These are phyloP conservation scores for Leccinum subtestaceum DNA, from an alignment of 768 basidiomycete genomes.

Conservation along the genomic window DNA sequence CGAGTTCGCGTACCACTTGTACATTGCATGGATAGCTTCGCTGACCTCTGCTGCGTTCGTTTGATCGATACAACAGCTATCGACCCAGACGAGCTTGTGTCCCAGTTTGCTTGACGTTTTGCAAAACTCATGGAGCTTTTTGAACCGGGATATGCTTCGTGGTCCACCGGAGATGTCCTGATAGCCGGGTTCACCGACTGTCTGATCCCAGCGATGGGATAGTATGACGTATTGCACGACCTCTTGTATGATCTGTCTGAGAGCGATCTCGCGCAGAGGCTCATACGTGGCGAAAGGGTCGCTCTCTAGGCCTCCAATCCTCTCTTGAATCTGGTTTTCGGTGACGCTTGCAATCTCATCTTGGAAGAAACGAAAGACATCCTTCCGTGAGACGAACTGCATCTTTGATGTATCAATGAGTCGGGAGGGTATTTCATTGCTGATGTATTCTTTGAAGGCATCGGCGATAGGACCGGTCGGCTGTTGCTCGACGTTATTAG, in stretches of 20 bases:
- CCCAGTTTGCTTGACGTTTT: neutral
- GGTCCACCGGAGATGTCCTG: neutral
- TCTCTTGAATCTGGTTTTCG: slow-evolving; percentile 2
- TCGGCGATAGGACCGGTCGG: neutral
- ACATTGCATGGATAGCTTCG: slow-evolving; percentile 23
- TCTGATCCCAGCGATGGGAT: slow-evolving; percentile 15
- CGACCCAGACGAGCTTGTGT: slow-evolving; percentile 9
- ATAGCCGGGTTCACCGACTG: slow-evolving; percentile 9
- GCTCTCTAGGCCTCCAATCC: neutral
- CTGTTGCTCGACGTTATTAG: neutral
- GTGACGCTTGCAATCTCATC: slow-evolving; percentile 1
- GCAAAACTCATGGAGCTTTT: slow-evolving; percentile 8
- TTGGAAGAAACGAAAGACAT: slow-evolving; percentile 9
- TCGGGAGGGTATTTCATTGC: slow-evolving; percentile 11
- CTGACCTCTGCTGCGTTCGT: slow-evolving; percentile 14
- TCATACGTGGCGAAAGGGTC: neutral
- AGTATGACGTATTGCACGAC: slow-evolving; percentile 11
- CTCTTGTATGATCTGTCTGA: slow-evolving; percentile 15
- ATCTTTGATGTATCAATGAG: slow-evolving; percentile 9
- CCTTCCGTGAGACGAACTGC: slow-evolving; percentile 3
- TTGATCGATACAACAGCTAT: slow-evolving; percentile 26
- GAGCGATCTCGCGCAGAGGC: neutral
- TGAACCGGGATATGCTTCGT: neutral
- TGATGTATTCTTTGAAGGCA: slow-evolving; percentile 10
- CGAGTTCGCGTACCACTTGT: slow-evolving; percentile 22